Evolutionary conservation across 148 eudicot genomes (phyloP).

Genomic region (Cornus suecica): DNA sequence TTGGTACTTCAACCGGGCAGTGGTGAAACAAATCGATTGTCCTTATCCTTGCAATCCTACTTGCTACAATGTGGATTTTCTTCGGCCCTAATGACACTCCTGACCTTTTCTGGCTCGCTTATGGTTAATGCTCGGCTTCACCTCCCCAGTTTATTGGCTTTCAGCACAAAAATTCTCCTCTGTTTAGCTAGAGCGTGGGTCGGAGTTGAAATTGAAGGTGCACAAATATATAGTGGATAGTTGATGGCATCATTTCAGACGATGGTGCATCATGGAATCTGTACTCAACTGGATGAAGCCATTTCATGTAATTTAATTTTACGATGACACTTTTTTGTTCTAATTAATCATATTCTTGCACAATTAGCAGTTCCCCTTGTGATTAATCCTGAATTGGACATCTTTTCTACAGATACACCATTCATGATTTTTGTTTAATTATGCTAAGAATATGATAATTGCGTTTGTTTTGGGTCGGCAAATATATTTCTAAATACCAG

Average conservation of each 20-base stretch:
- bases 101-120: background rate
- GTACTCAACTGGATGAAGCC: background rate
- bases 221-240: background rate
- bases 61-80: constrained; percentile 59
- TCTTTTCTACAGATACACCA: background rate
- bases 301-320: background rate
- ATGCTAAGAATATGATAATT: too few relatives aligned
- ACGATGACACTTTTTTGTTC: background rate
- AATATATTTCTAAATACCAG: too few relatives aligned
- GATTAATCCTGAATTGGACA: background rate
- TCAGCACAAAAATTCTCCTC: background rate
- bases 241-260: background rate
- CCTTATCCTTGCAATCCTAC: constrained; percentile 89
- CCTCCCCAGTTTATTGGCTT: background rate
- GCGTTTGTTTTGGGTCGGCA: too few relatives aligned
- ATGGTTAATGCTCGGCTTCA: constrained; percentile 1
- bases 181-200: background rate
- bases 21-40: constrained; percentile 59
- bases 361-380: background rate
- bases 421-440: too few relatives aligned
- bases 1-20: constrained; percentile 71
- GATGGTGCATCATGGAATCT: background rate
- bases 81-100: constrained; percentile 15
- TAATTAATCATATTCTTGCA: background rate
- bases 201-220: background rate